Conservation (phyloP, 169 alveolate species). For the Perkinsus marinus region DNA sequence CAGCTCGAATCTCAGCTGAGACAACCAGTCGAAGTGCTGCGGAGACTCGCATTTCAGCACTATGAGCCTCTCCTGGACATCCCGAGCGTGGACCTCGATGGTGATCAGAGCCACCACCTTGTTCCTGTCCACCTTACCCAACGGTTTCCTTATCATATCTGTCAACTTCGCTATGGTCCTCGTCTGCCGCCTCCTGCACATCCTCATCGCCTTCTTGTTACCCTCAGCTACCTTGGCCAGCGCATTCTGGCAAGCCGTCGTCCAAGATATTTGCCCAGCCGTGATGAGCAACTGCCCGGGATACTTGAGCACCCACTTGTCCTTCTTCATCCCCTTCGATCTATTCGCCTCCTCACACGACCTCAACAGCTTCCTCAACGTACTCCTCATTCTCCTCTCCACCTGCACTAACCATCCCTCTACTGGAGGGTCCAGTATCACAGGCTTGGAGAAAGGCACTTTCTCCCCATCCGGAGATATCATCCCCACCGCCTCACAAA, state of each 20-base stretch:
- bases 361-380: slow-evolving; percentile 38
- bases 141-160: slow-evolving; percentile 63
- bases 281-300: slow-evolving; percentile 75
- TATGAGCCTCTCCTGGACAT: slow-evolving; percentile 62
- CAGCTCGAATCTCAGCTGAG: slow-evolving; percentile 71
- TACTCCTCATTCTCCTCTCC: slow-evolving; percentile 32
- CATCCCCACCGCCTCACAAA: slow-evolving; percentile 49
- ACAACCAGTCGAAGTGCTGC: slow-evolving; percentile 78
- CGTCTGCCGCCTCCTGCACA: slow-evolving; percentile 62
- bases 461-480: slow-evolving; percentile 70
- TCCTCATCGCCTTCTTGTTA: slow-evolving; percentile 63
- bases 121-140: slow-evolving; percentile 51
- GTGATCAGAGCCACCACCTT: slow-evolving; percentile 79
- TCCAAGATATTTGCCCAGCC: slow-evolving; percentile 76
- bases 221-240: slow-evolving; percentile 62
- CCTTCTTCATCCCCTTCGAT: slow-evolving; percentile 46
- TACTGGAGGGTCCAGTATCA: slow-evolving; percentile 33
- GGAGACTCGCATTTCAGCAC: slow-evolving; percentile 57
- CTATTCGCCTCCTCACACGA: slow-evolving; percentile 36
- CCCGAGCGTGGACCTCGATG: slow-evolving; percentile 80
- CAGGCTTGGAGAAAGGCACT: slow-evolving; percentile 28
- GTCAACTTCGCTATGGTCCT: slow-evolving; percentile 65
- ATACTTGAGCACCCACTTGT: slow-evolving; percentile 53
- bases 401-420: slow-evolving; percentile 40
- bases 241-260: slow-evolving; percentile 56